Percentiles rank a stretch among this genome's conserved stretches.
These are phyloP conservation scores for Cercophora sp. DNA, from an alignment of 495 filamentous ascomycete genomes.

Conservation along the genomic window DNA sequence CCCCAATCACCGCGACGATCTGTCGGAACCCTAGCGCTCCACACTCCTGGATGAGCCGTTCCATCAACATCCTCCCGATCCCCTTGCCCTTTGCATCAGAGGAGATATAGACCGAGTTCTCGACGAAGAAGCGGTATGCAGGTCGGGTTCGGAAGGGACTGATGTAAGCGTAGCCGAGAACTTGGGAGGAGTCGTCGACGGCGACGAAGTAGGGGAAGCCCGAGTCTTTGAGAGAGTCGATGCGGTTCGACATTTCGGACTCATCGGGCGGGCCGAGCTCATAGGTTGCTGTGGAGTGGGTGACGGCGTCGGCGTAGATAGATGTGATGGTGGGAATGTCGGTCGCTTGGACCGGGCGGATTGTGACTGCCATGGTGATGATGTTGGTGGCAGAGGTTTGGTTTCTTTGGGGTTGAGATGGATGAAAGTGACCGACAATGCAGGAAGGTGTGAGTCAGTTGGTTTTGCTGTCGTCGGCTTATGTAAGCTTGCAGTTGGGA, in stretches of 20 bases:
- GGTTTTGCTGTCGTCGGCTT: too few species aligned
- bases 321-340: slow-evolving; percentile 4
- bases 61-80: not conserved
- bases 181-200: not conserved
- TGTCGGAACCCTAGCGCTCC: not conserved
- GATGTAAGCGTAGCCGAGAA: slow-evolving; percentile 9
- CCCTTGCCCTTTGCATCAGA: not conserved
- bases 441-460: too few species aligned
- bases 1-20: slow-evolving; percentile 7
- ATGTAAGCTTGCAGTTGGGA: too few species aligned
- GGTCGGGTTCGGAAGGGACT: slow-evolving; percentile 3
- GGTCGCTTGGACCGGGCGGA: not conserved
- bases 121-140: slow-evolving; percentile 1
- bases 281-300: slow-evolving; percentile 6
- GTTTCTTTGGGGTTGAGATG: too few species aligned
- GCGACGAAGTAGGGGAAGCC: slow-evolving; percentile 6
- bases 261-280: not conserved
- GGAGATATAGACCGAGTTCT: slow-evolving; percentile 5
- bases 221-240: not conserved
- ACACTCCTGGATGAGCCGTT: not conserved
- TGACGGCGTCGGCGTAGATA: slow-evolving; percentile 7
- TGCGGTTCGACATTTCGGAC: not conserved
- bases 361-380: too few species aligned
- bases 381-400: too few species aligned
- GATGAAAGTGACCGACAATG: too few species aligned